Base-by-base conservation (phyloP, 2,329 filamentous ascomycete genomes). In the Akanthomyces dipterigenus region DNA sequence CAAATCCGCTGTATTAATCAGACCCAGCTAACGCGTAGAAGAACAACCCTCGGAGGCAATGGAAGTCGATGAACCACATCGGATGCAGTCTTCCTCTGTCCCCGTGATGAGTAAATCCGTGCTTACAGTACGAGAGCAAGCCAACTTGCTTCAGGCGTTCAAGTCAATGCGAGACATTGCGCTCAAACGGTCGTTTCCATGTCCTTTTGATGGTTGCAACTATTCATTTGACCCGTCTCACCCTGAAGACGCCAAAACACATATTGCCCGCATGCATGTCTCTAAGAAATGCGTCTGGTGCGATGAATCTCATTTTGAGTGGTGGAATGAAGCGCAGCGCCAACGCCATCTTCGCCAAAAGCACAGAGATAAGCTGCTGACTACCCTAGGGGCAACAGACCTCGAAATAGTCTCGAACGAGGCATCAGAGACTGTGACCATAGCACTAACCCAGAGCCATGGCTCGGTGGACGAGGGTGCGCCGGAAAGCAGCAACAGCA, bases 101-200 rank as follows among this genome's bases (percentile, higher is more conserved):
- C 77, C 78, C 1, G 70, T 72, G 50, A 65, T 77, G 18, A 72
- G 71, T 18, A 70, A 73, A 26, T 72, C 69, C 1, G 67, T 78
- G 18, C 65, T 78, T 59, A 81, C 78, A 0, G 72, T 73, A 0
- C 75, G 71, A 0, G 77, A 80, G 63, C 70, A 76, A 55, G 70
- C 67, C 2, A 65, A 69, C 5, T 67, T 80, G 1, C 74, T 78
- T 55, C 34, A 43, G 18, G 34, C 53, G 9, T 36, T 61, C 36
- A 51, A 38, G 31, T 26, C n/a, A 1, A 36, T 61, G 51, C 51
- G 60, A 7, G 53, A 49, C 31, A 58, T 50, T 31, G 55, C 55
- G 9, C 18, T 40, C n/a, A 66, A 65, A 0, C 72, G 78, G 11
- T 68, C 65, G 1, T 63, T 68, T 24, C 67, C 66, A n/a, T 82